A percentile compares a stretch with the other conserved stretches of the same genome.
These are phyloP conservation scores for Tirmania nivea DNA, from an alignment of 495 filamentous ascomycete genomes.

Conservation along the genomic window DNA sequence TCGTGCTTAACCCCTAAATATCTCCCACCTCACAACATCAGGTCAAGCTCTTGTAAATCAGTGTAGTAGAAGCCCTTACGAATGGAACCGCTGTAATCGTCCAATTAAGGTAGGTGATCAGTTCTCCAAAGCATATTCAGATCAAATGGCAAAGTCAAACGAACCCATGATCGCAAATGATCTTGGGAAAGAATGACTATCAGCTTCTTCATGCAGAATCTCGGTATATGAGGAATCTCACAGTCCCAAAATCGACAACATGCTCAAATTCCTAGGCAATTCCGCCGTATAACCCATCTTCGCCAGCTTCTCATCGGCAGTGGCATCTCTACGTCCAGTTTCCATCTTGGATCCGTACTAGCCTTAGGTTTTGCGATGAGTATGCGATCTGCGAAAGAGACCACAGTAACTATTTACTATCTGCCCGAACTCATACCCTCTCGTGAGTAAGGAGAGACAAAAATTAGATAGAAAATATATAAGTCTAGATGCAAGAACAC, in stretches of 20 bases:
- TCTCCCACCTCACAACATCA: not conserved
- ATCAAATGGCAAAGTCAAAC: not conserved
- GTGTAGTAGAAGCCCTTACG: constrained; percentile 4
- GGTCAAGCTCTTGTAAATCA: not conserved
- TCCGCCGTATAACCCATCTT: constrained; percentile 44
- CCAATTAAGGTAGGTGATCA: not conserved
- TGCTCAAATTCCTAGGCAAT: constrained; percentile 38
- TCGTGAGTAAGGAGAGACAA: no score
- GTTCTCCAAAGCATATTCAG: not conserved
- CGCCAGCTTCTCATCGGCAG: constrained; percentile 33
- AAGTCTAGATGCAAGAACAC: no score
- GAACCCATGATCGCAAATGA: constrained; percentile 22
- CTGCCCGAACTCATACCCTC: no score
- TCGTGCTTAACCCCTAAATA: constrained; percentile 28
- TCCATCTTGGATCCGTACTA: no score
- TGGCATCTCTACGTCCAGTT: not conserved
- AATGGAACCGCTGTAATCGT: constrained; percentile 11
- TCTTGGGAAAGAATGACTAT: not conserved
- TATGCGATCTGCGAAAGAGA: no score
- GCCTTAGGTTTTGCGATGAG: no score
- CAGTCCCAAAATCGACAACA: constrained; percentile 42
- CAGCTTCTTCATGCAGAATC: not conserved
- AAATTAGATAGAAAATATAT: no score
- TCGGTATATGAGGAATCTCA: constrained; percentile 19
- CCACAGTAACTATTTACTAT: no score